phyloP scores from a whole-genome alignment of 129 eudicot genomes.

The Oenanthe sinensis region DNA sequence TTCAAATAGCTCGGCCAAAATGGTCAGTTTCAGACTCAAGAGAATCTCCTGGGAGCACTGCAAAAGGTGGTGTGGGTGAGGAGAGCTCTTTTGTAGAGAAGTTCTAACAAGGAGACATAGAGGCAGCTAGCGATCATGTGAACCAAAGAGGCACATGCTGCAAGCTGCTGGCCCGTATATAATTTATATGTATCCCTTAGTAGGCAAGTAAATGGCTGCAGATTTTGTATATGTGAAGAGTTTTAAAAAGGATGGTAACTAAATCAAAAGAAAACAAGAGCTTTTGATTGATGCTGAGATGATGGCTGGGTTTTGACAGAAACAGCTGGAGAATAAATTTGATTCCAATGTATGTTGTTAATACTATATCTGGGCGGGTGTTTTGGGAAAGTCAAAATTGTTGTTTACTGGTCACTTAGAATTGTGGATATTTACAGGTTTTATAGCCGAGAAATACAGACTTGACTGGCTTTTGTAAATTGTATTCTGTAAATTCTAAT shows the following conservation, averaged over 20 bases:
- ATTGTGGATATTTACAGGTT: constrained; percentile 2
- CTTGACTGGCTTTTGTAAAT: constrained; percentile 1
- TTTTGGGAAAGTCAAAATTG: not conserved
- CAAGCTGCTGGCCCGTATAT: constrained; percentile 29
- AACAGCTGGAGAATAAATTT: not conserved
- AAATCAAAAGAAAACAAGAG: not conserved
- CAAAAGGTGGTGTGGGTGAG: constrained; percentile 31
- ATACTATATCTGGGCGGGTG: not conserved
- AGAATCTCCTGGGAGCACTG: constrained; percentile 36
- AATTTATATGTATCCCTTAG: constrained; percentile 26
- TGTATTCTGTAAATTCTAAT: not conserved
- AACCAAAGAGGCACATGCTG: constrained; percentile 9
- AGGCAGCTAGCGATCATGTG: constrained; percentile 24
- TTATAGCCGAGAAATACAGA: not conserved
- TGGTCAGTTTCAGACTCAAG: constrained; percentile 45
- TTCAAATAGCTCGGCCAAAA: constrained; percentile 39
- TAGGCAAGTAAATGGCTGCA: constrained; percentile 22
- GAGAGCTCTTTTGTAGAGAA: constrained; percentile 16
- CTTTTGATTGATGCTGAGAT: constrained; percentile 2
- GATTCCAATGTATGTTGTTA: not conserved
- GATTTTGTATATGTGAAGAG: constrained; percentile 37
- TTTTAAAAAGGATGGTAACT: not conserved
- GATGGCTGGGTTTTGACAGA: constrained; percentile 14
- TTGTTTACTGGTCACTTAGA: not conserved
- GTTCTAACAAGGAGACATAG: constrained; percentile 28